Base-by-base conservation (phyloP, 345 rosid genomes). In the Orychophragmus violaceus region DNA sequence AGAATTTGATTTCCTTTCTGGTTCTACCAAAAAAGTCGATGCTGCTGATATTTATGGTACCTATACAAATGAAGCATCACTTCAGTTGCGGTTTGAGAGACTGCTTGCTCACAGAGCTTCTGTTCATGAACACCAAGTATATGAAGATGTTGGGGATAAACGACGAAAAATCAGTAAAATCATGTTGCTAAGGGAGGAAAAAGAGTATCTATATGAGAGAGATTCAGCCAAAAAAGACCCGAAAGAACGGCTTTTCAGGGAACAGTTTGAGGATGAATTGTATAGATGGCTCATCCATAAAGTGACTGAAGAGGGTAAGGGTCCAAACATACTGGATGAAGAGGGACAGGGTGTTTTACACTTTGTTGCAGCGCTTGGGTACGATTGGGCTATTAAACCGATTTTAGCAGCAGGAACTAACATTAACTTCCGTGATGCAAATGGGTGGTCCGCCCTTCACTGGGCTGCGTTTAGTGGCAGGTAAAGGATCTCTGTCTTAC, bases 381-480 rank as follows among this genome's bases (percentile, higher is more conserved):
- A 77, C 49, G 86, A 87, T 64, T 89, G 98, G 98, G 93, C 93
- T 29, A 70, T 89, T 51, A 82, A 77, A 71, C 93, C 96, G 13
- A 81, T 77, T 64, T 39, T 87, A 36, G 74, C 82, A 64, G 84
- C 91, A 17, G 96, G 93, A 66, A 86, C 89, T 70, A 84, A 83
- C 66, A 82, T 92, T 71, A 85, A 89, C 79, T 92, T 91, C 74
- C 98, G 96, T 64, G 98, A 91, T 76, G 76, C 66, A 9, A 87
- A 83, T 81, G 98, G 98, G 16, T 91, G 98, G 98, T 89, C 98
- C 42, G 95, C 96, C 3, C 92, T 91, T 74, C 98, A 91, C 35
- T 92, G 98, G 98, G 96, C 98, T 66, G 98, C 98, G 44, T 89
- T 66, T 64, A 81, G 78, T 72, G 95, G 98, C 82, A 89, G 98